These are phyloP conservation scores for Geosiphon pyriformis DNA, from an alignment of 192 early-diverging fungal genomes.

Conservation along the genomic window DNA sequence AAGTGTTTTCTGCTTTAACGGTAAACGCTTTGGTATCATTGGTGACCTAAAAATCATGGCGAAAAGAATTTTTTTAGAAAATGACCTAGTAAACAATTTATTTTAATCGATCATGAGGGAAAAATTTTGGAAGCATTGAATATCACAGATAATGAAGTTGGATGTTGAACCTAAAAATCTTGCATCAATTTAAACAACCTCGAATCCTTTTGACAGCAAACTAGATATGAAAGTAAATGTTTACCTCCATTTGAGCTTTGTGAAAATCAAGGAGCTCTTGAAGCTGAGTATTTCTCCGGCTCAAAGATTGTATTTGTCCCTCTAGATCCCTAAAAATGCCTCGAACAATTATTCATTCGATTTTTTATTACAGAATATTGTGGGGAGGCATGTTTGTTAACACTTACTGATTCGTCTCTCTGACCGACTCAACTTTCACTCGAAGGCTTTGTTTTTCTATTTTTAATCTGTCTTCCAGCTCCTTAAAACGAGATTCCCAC, in stretches of 20 bases:
- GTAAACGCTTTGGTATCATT: slow-evolving; percentile 10
- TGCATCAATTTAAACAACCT: too few species aligned
- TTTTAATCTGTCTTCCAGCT: slow-evolving; percentile 34
- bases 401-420: slow-evolving; percentile 33
- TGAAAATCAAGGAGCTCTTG: slow-evolving; percentile 31
- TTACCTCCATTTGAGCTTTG: slow-evolving; percentile 25
- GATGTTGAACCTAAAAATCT: too few species aligned
- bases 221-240: not conserved
- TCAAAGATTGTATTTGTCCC: slow-evolving; percentile 30
- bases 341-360: not conserved
- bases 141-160: too few species aligned
- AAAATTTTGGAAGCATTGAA: too few species aligned
- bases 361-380: not conserved
- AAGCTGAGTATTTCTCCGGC: slow-evolving; percentile 33
- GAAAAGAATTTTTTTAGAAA: too few species aligned
- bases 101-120: too few species aligned
- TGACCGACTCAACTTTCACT: slow-evolving; percentile 33
- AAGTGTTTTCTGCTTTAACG: slow-evolving; percentile 25
- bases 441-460: slow-evolving; percentile 38
- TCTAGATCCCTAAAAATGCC: slow-evolving; percentile 24
- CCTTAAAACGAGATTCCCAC: slow-evolving; percentile 32
- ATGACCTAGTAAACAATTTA: too few species aligned
- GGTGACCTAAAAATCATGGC: not conserved
- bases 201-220: too few species aligned
- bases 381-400: not conserved